These are phyloP conservation scores for Colletotrichum sojae DNA, from an alignment of 2,329 filamentous ascomycete species.

Conservation along the genomic window DNA sequence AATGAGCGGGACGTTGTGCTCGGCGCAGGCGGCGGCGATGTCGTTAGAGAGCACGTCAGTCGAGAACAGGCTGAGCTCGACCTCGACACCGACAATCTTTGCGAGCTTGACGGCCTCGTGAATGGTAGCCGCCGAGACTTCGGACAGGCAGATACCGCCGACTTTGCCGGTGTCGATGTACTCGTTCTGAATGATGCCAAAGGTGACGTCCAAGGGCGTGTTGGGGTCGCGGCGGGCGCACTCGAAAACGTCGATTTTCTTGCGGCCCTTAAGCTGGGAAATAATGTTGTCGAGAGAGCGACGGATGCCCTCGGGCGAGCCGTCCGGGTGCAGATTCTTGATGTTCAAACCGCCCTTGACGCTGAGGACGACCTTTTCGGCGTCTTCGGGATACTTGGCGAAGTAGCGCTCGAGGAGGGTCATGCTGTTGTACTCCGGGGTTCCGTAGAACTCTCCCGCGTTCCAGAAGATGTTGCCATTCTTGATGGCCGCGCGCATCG, in stretches of 20 bases:
- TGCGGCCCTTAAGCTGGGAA: slow-evolving; percentile 64
- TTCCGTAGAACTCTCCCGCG: slow-evolving; percentile 76
- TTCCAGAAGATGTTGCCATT: slow-evolving; percentile 70
- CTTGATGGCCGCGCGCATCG: slow-evolving; percentile 67
- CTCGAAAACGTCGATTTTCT: slow-evolving; percentile 74
- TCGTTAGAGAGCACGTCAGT: slow-evolving; percentile 66
- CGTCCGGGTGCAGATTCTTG: slow-evolving; percentile 58
- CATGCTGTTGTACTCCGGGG: slow-evolving; percentile 69
- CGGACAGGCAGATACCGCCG: slow-evolving; percentile 66
- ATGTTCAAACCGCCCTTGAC: slow-evolving; percentile 71
- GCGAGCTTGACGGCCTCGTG: slow-evolving; percentile 60
- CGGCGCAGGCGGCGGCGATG: slow-evolving; percentile 67
- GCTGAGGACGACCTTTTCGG: slow-evolving; percentile 71
- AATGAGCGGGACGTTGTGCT: slow-evolving; percentile 78
- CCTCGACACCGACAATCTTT: slow-evolving; percentile 65
- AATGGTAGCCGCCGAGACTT: slow-evolving; percentile 64
- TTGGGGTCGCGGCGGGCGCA: slow-evolving; percentile 69
- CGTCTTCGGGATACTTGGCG: slow-evolving; percentile 73
- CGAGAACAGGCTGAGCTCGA: slow-evolving; percentile 67
- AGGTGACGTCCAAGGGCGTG: slow-evolving; percentile 59
- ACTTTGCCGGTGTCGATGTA: slow-evolving; percentile 67
- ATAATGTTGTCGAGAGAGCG: slow-evolving; percentile 72
- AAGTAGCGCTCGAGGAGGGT: slow-evolving; percentile 75
- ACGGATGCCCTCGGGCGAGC: slow-evolving; percentile 67
- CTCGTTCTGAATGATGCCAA: slow-evolving; percentile 60